Percentiles rank a stretch among this genome's conserved stretches.
Evolutionary conservation across 306 rosid genomes (phyloP).

Genomic region (Dryas alaskensis): DNA sequence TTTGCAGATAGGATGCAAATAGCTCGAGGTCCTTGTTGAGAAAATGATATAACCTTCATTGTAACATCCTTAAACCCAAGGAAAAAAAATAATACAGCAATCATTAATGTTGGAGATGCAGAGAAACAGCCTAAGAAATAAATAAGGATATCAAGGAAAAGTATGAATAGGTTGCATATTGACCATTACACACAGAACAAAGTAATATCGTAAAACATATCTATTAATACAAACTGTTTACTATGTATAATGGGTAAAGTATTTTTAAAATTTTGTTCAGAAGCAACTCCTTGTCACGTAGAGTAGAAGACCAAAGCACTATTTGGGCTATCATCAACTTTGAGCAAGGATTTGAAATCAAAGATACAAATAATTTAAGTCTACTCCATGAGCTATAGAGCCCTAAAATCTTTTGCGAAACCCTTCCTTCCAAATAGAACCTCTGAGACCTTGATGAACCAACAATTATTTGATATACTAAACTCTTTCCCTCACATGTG

Average conservation of each 20-base stretch:
- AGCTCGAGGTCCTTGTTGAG: slow-evolving; percentile 86
- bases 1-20: slow-evolving; percentile 73
- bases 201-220: not conserved
- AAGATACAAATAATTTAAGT: not conserved
- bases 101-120: slow-evolving; percentile 7
- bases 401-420: too few relatives aligned
- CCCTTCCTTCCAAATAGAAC: not conserved
- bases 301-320: not conserved
- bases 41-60: slow-evolving; percentile 63
- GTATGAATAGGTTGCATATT: not conserved
- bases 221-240: not conserved
- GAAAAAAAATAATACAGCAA: not conserved
- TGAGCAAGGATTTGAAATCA: not conserved
- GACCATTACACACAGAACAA: not conserved
- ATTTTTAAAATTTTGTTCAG: not conserved
- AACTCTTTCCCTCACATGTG: too few relatives aligned
- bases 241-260: not conserved
- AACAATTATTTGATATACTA: too few relatives aligned
- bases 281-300: not conserved
- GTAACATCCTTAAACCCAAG: slow-evolving; percentile 62
- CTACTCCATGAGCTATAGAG: too few relatives aligned
- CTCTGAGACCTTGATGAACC: not conserved
- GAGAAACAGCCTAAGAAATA: not conserved
- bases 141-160: not conserved
- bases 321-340: not conserved